Evolutionary conservation across 164 flowering plant genomes (phyloP).

Genomic region (Stephania yunnanensis): DNA sequence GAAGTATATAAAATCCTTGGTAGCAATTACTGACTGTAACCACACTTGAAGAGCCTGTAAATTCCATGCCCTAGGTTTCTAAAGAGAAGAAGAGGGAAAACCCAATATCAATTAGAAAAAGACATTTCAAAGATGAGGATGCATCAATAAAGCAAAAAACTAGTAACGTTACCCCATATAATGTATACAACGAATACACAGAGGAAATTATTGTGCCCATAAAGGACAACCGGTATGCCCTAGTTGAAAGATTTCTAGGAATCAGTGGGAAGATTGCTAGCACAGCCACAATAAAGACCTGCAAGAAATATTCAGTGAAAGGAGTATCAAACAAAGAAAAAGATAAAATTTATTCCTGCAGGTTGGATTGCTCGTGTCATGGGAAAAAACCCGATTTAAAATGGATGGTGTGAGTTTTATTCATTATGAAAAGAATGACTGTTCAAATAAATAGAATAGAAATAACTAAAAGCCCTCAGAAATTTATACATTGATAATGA

Average conservation of each 20-base stretch:
- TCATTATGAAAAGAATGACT: neutral
- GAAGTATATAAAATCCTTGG: constrained; percentile 91
- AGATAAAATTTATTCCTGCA: neutral
- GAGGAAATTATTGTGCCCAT: constrained; percentile 85
- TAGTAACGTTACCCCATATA: constrained; percentile 68
- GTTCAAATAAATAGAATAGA: neutral
- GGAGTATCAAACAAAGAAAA: constrained; percentile 1
- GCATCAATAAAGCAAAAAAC: neutral
- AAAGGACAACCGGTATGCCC: constrained; percentile 82
- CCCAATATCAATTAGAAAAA: neutral
- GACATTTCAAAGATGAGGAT: neutral
- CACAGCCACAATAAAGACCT: constrained; percentile 84
- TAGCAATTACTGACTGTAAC: constrained; percentile 74
- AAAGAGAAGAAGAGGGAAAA: constrained; percentile 13
- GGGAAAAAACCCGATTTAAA: neutral
- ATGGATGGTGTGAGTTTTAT: neutral
- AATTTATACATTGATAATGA: neutral
- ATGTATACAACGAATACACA: constrained; percentile 67
- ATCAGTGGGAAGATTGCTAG: constrained; percentile 79
- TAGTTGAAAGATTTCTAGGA: constrained; percentile 64
- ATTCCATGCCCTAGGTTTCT: constrained; percentile 97
- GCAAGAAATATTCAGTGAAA: constrained; percentile 19
- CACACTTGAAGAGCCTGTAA: constrained; percentile 83
- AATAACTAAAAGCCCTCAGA: neutral
- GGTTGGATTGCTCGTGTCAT: too few species aligned